Evolutionary conservation across 148 eudicot species (phyloP).

Genomic region (Rhododendron molle): DNA sequence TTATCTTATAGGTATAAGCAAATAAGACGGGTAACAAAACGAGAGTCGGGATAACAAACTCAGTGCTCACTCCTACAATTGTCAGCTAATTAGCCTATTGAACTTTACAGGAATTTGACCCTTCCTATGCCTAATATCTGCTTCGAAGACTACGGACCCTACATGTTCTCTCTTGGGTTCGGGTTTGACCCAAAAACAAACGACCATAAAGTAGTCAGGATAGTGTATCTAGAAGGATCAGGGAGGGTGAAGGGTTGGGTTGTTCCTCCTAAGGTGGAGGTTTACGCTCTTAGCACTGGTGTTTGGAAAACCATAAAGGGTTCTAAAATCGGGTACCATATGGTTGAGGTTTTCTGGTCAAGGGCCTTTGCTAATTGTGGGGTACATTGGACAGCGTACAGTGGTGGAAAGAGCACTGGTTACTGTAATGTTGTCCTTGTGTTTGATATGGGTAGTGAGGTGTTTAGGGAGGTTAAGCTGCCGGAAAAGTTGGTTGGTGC

Average conservation of each 20-base stretch:
- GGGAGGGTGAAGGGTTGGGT: background rate
- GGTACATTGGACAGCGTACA: background rate
- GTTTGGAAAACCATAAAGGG: background rate
- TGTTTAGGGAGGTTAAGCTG: background rate
- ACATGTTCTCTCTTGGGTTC: conserved; percentile 9
- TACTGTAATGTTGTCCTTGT: background rate
- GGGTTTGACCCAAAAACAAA: background rate
- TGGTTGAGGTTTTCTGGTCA: background rate
- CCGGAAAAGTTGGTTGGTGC: background rate
- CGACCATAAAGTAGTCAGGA: conserved; percentile 3
- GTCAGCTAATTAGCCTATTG: background rate
- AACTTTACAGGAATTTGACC: background rate
- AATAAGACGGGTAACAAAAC: background rate
- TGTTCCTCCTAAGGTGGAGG: conserved; percentile 2
- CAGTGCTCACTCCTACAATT: background rate
- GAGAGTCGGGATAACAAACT: background rate
- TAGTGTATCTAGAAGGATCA: background rate
- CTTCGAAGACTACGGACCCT: background rate
- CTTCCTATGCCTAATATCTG: background rate
- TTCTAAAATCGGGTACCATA: background rate
- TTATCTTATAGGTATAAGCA: background rate
- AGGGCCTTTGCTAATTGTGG: background rate
- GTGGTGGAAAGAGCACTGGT: background rate
- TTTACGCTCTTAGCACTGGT: background rate
- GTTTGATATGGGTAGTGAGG: background rate